phyloP scores from a whole-genome alignment of 164 flowering plant species.

The Vitis rupestris region DNA sequence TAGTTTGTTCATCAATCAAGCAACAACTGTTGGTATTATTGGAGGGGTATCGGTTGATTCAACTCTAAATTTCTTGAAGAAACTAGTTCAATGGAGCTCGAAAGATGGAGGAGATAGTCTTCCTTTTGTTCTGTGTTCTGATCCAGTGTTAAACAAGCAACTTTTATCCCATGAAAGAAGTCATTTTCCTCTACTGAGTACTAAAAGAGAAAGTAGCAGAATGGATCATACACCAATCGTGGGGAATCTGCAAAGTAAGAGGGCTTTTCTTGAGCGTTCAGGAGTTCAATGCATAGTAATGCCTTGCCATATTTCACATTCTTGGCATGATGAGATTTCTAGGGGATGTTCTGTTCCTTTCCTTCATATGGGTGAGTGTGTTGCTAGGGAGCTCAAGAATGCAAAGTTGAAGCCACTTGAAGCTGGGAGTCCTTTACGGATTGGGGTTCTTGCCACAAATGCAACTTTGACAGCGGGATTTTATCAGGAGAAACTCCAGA shows the following conservation, averaged over 20 bases:
- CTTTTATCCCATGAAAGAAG: conserved; percentile 27
- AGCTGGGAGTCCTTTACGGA: conserved; percentile 61
- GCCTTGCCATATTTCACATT: conserved; percentile 76
- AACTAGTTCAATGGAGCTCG: conserved; percentile 52
- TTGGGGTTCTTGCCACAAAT: conserved; percentile 64
- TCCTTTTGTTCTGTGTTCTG: conserved; percentile 69
- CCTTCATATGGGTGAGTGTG: conserved; percentile 74
- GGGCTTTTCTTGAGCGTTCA: conserved; percentile 59
- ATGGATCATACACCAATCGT: conserved; percentile 33
- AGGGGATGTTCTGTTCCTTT: conserved; percentile 60
- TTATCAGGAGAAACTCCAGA: conserved; percentile 72
- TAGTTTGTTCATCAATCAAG: conserved; percentile 31
- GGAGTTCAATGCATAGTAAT: conserved; percentile 79
- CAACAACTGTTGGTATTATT: conserved; percentile 61
- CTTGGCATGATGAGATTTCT: conserved; percentile 60
- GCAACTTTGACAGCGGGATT: conserved; percentile 46
- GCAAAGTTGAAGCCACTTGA: conserved; percentile 72
- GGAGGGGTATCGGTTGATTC: conserved; percentile 70
- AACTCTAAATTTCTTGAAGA: conserved; percentile 54
- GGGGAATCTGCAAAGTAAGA: conserved; percentile 52
- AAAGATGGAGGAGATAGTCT: conserved; percentile 37
- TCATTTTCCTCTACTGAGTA: conserved; percentile 22
- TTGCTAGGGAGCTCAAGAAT: conserved; percentile 68
- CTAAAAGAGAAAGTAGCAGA: conserved; percentile 15
- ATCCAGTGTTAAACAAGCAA: conserved; percentile 51